These are phyloP conservation scores for Leccinum pellstonianum DNA, from an alignment of 768 basidiomycete genomes.

Conservation along the genomic window DNA sequence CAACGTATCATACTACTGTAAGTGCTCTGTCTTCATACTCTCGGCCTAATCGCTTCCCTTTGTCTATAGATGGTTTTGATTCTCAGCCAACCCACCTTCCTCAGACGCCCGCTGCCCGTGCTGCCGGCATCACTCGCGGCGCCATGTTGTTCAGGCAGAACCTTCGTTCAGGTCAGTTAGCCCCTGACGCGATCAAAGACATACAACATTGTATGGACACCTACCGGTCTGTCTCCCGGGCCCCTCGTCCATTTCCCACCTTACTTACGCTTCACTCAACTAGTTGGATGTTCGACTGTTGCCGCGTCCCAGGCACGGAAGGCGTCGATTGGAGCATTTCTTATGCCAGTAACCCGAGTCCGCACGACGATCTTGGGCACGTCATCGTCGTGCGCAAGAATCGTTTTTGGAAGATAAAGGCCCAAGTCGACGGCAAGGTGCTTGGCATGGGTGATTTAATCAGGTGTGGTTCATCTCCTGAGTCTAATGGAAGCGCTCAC, in stretches of 20 bases:
- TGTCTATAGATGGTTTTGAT: conserved; percentile 68
- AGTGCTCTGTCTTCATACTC: conserved; percentile 15
- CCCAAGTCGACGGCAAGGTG: conserved; percentile 52
- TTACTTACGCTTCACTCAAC: not conserved
- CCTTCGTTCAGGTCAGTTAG: conserved; percentile 62
- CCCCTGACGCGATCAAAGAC: conserved; percentile 62
- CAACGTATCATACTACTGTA: conserved; percentile 95
- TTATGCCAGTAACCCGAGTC: conserved; percentile 48
- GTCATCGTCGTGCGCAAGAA: conserved; percentile 85
- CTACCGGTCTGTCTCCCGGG: conserved; percentile 52
- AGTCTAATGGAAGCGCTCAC: conserved; percentile 1
- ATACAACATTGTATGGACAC: conserved; percentile 84
- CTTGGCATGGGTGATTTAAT: conserved; percentile 66
- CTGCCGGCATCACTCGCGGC: conserved; percentile 67
- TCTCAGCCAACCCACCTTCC: conserved; percentile 59
- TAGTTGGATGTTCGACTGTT: conserved; percentile 94
- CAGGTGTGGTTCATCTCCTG: conserved; percentile 39
- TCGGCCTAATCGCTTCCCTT: not conserved
- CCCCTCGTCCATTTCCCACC: not conserved
- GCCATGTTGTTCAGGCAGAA: conserved; percentile 73
- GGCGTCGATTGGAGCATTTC: conserved; percentile 78
- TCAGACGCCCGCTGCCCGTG: conserved; percentile 59
- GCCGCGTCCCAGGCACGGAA: conserved; percentile 70
- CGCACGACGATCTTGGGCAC: conserved; percentile 60
- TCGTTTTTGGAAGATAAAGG: conserved; percentile 78